Base-by-base conservation (phyloP, 1,284 basidiomycete genomes). In the Naganishia sp. region DNA sequence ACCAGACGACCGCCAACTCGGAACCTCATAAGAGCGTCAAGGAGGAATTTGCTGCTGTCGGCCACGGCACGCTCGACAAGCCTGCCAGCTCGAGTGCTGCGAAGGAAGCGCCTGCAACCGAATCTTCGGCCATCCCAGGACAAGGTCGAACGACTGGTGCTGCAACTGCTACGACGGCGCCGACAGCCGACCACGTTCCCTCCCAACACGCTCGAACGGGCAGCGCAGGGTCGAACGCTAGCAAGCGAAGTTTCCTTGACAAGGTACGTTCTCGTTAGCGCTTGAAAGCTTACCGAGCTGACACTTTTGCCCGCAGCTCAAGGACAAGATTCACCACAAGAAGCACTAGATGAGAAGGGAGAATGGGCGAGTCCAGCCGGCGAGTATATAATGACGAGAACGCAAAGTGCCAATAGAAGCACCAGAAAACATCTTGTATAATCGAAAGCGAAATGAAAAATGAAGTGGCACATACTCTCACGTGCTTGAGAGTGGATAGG, bases 11-110 rank as follows among this genome's bases (percentile, higher is more conserved):
- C 9, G 52, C 53, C 43, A 61, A 61, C 46, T 66, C 65, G 42
- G 65, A 66, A 39, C 65, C 65, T n/a, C 65, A 66, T 33, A 36
- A 54, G 18, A 53, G 28, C 49, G 65, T 66, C 57, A 60, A 54
- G 56, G 65, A 66, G 23, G 57, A 60, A 54, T 66, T 66, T 39
- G 65, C 65, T 2, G 57, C 56, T 13, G 65, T 66, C 25, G 65
- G 65, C 13, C 65, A 66, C 43, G 65, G 65, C 6, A 66, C 65
- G 11, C n/a, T 55, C 18, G 43, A 60, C 36, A 55, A 60, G 42
- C 65, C 65, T 31, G 56, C 56, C n/a, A 66, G 56, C 28, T 55
- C 65, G 21, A 23, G n/a, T 42, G 46, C 57, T 16, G 65, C 65
- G 18, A 54, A 39, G 44, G 45, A 66, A 43, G 65, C 65, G 25